Base-by-base conservation (phyloP, 2,329 filamentous ascomycete species). In the Beauveria brongniartii region DNA sequence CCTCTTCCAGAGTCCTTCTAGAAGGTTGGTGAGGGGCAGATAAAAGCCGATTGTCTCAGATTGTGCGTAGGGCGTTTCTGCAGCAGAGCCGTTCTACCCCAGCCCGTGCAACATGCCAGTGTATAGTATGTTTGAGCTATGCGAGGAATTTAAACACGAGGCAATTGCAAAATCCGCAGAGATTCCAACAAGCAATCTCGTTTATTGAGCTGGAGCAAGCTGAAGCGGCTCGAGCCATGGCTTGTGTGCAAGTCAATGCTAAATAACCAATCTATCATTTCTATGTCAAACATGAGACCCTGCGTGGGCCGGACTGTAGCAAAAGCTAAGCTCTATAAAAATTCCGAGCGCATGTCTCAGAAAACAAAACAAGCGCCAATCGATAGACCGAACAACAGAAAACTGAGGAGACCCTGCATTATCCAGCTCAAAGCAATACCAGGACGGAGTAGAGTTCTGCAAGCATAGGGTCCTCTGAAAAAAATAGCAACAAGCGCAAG, bases 21-120 rank as follows among this genome's bases (percentile, higher is more conserved):
- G 56, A 53, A 59, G 56, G 30, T n/a, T 34, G 28, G 18, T 18
- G 48, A 59, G 37, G 46, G 37, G 34, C 30, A 59, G 24, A 16
- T 24, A 34, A 46, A 53, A 52, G 56, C 48, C 56, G 56, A 59
- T 26, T 59, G 47, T 59, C 48, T 59, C 56, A 22, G 56, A 59
- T 52, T 34, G n/a, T 20, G 22, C 24, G 26, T 20, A 53, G 26
- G 37, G 26, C 40, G 24, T 46, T 44, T 14, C 22, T 59, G 37
- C n/a, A 22, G 12, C 40, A 34, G 26, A 14, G 14, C 37, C 6
- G 24, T 44, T 24, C 14, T 24, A 34, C 56, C 37, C 24, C 56
- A 34, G 24, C n/a, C 7, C 22, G 56, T 52, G 24, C 22, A 34
- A 58, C 55, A 34, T 41, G 55, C 46, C 55, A 58, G 10, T 7